These are phyloP conservation scores for Paecilomyces variotii DNA, from an alignment of 2,329 filamentous ascomycete genomes.

Conservation along the genomic window DNA sequence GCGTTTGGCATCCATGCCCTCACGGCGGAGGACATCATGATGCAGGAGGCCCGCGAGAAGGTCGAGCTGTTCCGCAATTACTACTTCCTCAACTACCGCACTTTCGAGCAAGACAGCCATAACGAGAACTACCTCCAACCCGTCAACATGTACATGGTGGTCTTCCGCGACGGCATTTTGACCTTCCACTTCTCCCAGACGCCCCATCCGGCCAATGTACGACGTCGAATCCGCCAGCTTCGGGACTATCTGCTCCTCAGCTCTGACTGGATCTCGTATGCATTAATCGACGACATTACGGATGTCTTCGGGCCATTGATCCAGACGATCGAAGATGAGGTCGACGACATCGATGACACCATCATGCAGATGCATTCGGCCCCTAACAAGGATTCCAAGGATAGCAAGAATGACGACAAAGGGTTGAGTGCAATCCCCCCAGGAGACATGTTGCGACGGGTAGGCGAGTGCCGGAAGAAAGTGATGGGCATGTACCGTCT, in stretches of 20 bases:
- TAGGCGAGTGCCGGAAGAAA: constrained; percentile 91
- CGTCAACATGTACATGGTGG: constrained; percentile 94
- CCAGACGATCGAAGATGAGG: constrained; percentile 86
- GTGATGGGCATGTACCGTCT: constrained; percentile 94
- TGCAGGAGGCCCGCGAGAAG: constrained; percentile 95
- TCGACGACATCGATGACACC: constrained; percentile 90
- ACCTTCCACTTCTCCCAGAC: constrained; percentile 97
- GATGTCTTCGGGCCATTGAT: constrained; percentile 93
- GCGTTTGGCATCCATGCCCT: constrained; percentile 93
- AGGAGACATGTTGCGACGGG: constrained; percentile 80
- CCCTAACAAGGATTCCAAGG: constrained; percentile 33
- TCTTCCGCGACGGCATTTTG: constrained; percentile 90
- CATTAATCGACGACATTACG: constrained; percentile 95
- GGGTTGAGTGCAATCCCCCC: constrained; percentile 41
- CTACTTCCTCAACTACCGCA: constrained; percentile 97
- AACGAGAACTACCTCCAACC: constrained; percentile 89
- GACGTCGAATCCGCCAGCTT: constrained; percentile 83
- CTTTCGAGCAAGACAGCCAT: constrained; percentile 88
- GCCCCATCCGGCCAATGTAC: constrained; percentile 92
- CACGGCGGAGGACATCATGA: constrained; percentile 92
- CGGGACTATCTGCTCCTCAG: constrained; percentile 89
- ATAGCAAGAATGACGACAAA: constrained; percentile 22
- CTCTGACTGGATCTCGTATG: constrained; percentile 97
- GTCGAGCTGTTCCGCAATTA: constrained; percentile 96
- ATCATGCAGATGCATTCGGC: constrained; percentile 73